These are phyloP conservation scores for Tuber aestivum DNA, from an alignment of 495 filamentous ascomycete species.

Conservation along the genomic window DNA sequence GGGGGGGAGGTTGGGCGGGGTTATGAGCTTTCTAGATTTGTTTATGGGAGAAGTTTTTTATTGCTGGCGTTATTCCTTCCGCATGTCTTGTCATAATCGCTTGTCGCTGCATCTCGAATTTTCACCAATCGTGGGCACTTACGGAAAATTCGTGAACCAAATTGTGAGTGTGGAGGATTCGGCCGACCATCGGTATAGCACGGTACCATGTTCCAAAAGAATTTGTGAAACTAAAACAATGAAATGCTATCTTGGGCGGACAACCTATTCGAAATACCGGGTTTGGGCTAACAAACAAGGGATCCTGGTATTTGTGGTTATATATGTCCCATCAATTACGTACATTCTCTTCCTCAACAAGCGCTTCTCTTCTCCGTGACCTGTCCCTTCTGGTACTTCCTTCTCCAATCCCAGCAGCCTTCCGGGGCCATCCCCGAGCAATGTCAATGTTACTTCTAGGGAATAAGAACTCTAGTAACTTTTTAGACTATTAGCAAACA, in stretches of 20 bases:
- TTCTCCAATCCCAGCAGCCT: constrained; percentile 43
- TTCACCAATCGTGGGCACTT: neutral
- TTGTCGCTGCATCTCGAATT: neutral
- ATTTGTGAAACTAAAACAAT: neutral
- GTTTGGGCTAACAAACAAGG: neutral
- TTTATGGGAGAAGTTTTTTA: neutral
- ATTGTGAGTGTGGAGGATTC: neutral
- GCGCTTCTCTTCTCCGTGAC: constrained; percentile 18
- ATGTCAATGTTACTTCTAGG: constrained; percentile 81
- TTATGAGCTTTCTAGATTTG: neutral
- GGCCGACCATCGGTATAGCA: neutral
- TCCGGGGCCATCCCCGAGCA: constrained; percentile 84
- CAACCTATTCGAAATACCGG: neutral
- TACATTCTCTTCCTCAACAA: neutral
- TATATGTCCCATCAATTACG: neutral
- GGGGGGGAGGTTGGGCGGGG: neutral
- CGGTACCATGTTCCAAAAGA: neutral
- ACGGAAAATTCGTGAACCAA: neutral
- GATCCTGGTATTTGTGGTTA: neutral
- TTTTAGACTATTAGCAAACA: neutral
- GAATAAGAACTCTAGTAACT: constrained; percentile 68
- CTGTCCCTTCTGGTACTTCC: constrained; percentile 10
- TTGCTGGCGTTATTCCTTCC: neutral
- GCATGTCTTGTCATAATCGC: neutral
- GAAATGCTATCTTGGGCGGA: neutral